phyloP scores from a whole-genome alignment of 2,329 filamentous ascomycete genomes.

The Chaetomium sp. region DNA sequence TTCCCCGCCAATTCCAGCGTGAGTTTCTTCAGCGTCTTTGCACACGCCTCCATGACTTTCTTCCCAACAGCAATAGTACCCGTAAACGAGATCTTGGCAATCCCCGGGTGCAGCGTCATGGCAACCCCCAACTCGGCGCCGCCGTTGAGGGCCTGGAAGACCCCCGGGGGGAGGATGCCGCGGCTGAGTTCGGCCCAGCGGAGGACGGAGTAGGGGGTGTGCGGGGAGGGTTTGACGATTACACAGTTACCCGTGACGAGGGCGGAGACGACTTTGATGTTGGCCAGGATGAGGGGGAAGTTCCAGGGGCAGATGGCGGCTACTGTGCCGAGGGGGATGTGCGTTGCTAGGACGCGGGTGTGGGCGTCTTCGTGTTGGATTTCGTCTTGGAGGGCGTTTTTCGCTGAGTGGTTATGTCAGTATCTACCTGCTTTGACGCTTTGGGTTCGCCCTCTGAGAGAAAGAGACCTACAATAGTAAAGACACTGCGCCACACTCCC shows the following conservation, averaged over 20 bases:
- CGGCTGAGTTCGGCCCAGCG: constrained; percentile 47
- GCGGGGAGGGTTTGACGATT: constrained; percentile 53
- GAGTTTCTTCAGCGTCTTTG: constrained; percentile 46
- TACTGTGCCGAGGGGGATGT: constrained; percentile 42
- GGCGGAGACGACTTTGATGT: constrained; percentile 44
- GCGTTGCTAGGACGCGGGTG: constrained; percentile 35
- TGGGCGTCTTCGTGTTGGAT: constrained; percentile 41
- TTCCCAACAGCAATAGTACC: constrained; percentile 45
- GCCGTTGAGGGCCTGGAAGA: constrained; percentile 49
- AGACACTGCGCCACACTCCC: constrained; percentile 33
- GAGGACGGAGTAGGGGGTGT: constrained; percentile 46
- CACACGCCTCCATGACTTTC: constrained; percentile 34
- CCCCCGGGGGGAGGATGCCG: constrained; percentile 46
- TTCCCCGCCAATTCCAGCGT: constrained; percentile 52
- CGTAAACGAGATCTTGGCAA: constrained; percentile 54
- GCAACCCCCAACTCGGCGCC: constrained; percentile 47
- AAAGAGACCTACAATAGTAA: constrained; percentile 25
- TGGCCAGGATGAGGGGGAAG: constrained; percentile 42
- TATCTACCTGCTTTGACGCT: no score
- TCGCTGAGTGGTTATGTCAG: constrained; percentile 7
- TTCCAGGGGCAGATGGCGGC: constrained; percentile 58
- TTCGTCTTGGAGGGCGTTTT: constrained; percentile 37
- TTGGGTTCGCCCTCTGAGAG: no score
- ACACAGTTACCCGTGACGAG: constrained; percentile 47
- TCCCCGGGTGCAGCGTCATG: constrained; percentile 47